Conservation (phyloP, 2,329 filamentous ascomycete genomes). For the Alternaria sp. region DNA sequence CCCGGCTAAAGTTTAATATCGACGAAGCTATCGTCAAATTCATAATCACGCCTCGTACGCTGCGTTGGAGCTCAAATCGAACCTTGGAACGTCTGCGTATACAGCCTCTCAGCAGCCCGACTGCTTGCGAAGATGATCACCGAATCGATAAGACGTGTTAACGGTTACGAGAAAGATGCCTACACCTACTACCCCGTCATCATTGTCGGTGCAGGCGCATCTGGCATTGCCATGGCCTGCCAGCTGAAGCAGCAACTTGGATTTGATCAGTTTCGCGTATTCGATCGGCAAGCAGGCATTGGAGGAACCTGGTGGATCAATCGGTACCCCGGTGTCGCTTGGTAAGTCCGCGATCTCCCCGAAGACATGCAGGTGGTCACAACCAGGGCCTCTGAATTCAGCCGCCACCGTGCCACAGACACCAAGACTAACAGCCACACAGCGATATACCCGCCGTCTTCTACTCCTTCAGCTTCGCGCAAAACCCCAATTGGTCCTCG, state of each 20-base stretch:
- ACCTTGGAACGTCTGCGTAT: neutral
- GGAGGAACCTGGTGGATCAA: conserved; percentile 72
- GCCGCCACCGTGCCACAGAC: neutral
- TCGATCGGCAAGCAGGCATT: conserved; percentile 63
- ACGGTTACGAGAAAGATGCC: conserved; percentile 48
- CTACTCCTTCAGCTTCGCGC: conserved; percentile 64
- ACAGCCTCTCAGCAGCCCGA: neutral
- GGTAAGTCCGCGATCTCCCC: conserved; percentile 21
- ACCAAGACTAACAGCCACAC: conserved; percentile 16
- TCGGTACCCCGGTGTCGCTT: conserved; percentile 58
- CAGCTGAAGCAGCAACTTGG: conserved; percentile 63
- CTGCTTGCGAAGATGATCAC: conserved; percentile 29
- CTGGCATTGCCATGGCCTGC: conserved; percentile 67
- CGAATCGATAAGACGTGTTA: conserved; percentile 46
- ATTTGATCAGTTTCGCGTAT: conserved; percentile 66
- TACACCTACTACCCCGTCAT: conserved; percentile 57
- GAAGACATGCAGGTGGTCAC: neutral
- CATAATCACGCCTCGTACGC: neutral
- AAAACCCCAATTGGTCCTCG: conserved; percentile 59
- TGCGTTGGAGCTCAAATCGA: neutral
- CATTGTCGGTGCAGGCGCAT: conserved; percentile 68
- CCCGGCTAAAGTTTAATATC: neutral
- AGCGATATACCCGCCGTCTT: conserved; percentile 59
- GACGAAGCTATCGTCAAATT: neutral
- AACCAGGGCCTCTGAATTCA: neutral